Conservation (phyloP, 768 basidiomycete species). For the Daedaleopsis sinensis region DNA sequence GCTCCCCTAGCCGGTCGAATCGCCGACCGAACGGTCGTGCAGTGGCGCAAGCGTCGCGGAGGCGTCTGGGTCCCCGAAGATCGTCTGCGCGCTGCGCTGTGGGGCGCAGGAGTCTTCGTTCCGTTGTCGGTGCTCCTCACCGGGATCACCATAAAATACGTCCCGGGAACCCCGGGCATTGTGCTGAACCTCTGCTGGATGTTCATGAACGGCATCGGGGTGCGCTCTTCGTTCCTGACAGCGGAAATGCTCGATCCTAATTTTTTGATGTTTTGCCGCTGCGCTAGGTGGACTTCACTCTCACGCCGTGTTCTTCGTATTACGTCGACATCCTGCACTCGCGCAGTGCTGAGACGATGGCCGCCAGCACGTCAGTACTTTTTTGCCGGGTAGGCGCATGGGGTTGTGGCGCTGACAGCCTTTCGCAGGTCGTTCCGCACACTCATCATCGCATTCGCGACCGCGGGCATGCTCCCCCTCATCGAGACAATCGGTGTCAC, state of each 20-base stretch:
- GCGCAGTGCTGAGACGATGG: slow-evolving; percentile 66
- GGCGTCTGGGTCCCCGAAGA: slow-evolving; percentile 73
- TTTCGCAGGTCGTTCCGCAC: slow-evolving; percentile 49
- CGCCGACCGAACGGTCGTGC: slow-evolving; percentile 56
- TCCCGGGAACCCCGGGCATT: slow-evolving; percentile 53
- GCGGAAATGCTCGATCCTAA: too few species aligned
- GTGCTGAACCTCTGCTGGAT: slow-evolving; percentile 54
- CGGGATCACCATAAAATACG: slow-evolving; percentile 54
- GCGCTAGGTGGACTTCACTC: slow-evolving; percentile 62
- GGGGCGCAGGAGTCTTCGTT: slow-evolving; percentile 49
- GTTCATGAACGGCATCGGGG: slow-evolving; percentile 68
- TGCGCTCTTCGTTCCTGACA: slow-evolving; percentile 35
- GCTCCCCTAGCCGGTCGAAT: slow-evolving; percentile 60
- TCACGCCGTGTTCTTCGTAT: slow-evolving; percentile 60
- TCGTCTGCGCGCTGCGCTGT: slow-evolving; percentile 55
- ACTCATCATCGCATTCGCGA: slow-evolving; percentile 44
- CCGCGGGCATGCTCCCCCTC: slow-evolving; percentile 53
- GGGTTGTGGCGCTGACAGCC: too few species aligned
- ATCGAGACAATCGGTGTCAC: slow-evolving; percentile 56
- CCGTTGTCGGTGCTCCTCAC: slow-evolving; percentile 54
- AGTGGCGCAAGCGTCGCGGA: slow-evolving; percentile 49
- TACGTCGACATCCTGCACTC: slow-evolving; percentile 61
- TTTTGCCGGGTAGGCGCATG: not conserved
- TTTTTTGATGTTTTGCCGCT: slow-evolving; percentile 25
- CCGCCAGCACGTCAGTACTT: slow-evolving; percentile 50